Evolutionary conservation across 352 stramenopile species (phyloP).

Genomic region (Pythium aphanidermatum): DNA sequence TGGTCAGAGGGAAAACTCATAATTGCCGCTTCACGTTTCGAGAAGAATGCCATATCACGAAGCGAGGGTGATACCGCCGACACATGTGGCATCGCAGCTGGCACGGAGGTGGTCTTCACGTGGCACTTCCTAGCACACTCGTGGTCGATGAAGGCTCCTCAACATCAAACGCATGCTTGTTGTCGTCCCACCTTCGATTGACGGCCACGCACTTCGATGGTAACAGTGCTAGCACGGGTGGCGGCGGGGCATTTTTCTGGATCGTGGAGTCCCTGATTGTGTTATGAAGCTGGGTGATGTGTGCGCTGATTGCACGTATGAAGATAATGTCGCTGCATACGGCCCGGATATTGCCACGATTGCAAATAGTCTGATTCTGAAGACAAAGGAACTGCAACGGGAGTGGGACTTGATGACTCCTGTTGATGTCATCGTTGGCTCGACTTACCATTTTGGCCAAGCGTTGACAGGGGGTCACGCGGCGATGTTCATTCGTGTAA

Average conservation of each 20-base stretch:
- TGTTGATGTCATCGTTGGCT: not conserved
- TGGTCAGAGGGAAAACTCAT: slow-evolving; percentile 2
- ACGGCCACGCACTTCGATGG: not conserved
- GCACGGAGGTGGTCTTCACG: slow-evolving; percentile 4
- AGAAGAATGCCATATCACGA: not conserved
- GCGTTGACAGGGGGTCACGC: not conserved
- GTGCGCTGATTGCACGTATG: not conserved
- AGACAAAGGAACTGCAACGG: not conserved
- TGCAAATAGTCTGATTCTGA: not conserved
- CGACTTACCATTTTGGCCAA: not conserved
- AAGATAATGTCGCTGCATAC: slow-evolving; percentile 1
- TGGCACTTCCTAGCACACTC: not conserved
- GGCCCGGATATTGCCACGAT: not conserved
- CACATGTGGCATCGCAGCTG: not conserved
- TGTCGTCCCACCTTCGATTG: not conserved
- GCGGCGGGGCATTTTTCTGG: slow-evolving; percentile 12
- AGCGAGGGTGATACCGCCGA: not conserved
- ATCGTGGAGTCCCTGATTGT: slow-evolving; percentile 3
- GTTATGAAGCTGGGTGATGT: not conserved
- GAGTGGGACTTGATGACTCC: slow-evolving; percentile 4
- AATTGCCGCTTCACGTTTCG: not conserved
- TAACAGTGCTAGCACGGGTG: slow-evolving; percentile 8
- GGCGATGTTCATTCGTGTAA: not conserved
- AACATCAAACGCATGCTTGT: not conserved
- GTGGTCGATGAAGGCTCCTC: not conserved